Base-by-base conservation (phyloP, 805 yeast species). In the Saccharomycopsis sp. region DNA sequence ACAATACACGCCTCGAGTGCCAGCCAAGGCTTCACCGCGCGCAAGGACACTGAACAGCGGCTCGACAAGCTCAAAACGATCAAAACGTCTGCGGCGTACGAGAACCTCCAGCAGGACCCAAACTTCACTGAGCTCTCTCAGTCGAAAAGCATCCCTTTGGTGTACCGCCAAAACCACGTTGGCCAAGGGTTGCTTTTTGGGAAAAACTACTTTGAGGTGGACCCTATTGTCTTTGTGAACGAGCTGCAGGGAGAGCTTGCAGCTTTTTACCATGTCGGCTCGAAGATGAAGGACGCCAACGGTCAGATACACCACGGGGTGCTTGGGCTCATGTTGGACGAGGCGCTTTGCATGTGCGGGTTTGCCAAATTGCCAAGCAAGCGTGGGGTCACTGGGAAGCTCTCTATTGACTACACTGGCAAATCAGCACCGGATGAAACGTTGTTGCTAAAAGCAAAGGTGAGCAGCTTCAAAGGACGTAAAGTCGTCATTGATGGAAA, bases 321-420 rank as follows among this genome's bases (percentile, higher is more conserved):
- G 15, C 15, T 47, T 2, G 42, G 45, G 17, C 25, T 47, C 4
- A 32, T 47, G 30, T 47, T 89, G 39, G 97, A 89, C 59, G 96
- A 88, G 56, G 80, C 81, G 0, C 62, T 89, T 21, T 85, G 95
- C 53, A 68, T 76, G 33, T 82, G 94, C 53, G 97, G 96, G 12
- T 89, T 87, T 56, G 76, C 85, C 3, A 62, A 70, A 20, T 64
- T 89, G 9, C 97, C 97, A 1, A 75, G 77, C 43, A 71, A 76
- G 42, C 68, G 80, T 38, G 98, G 97, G 10, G 95, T 92, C 18
- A 89, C 98, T 0, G 98, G 95, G 0, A 70, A 68, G 38, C 63
- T 89, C 32, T 60, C 70, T 2, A 65, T 89, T 6, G 67, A 80
- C 39, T 89, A 85, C 58, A 45, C 55, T n/a, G 59, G 60, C 4